Percentiles rank a stretch among this genome's conserved stretches.
These are phyloP conservation scores for Nitzschia sp. DNA, from an alignment of 108 stramenopile species.

Conservation along the genomic window DNA sequence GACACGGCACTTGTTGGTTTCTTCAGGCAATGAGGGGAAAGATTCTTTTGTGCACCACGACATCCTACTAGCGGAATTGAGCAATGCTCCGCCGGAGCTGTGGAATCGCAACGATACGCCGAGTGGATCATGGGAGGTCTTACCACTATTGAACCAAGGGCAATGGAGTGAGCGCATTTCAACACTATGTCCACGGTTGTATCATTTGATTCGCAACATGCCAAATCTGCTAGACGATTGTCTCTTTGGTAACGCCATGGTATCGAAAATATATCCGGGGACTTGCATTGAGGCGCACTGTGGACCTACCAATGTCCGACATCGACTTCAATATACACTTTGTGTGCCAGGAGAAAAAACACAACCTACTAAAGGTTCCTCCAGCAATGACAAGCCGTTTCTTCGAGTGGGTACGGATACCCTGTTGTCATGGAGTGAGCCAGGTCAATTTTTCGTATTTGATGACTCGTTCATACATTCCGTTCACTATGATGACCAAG, in stretches of 20 bases:
- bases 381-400: constrained; percentile 10
- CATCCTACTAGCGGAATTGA: background rate
- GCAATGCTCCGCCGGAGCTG: background rate
- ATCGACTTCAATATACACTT: constrained; percentile 62
- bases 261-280: constrained; percentile 32
- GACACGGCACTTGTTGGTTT: background rate
- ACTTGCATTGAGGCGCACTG: constrained; percentile 47
- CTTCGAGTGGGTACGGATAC: constrained; percentile 31
- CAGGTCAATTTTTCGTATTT: constrained; percentile 56
- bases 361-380: background rate
- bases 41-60: too few relatives aligned
- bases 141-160: constrained; percentile 40
- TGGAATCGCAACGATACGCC: constrained; percentile 22
- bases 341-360: constrained; percentile 26
- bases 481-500: constrained; percentile 28
- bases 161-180: constrained; percentile 16
- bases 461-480: constrained; percentile 71
- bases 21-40: background rate
- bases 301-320: constrained; percentile 64
- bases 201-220: constrained; percentile 7
- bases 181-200: background rate
- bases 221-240: constrained; percentile 20
- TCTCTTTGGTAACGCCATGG: constrained; percentile 33
- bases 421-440: constrained; percentile 28
- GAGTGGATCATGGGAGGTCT: constrained; percentile 31